Evolutionary conservation across 2,329 filamentous ascomycete genomes (phyloP).

Genomic region (Chrysoporthe deuterocubensis): DNA sequence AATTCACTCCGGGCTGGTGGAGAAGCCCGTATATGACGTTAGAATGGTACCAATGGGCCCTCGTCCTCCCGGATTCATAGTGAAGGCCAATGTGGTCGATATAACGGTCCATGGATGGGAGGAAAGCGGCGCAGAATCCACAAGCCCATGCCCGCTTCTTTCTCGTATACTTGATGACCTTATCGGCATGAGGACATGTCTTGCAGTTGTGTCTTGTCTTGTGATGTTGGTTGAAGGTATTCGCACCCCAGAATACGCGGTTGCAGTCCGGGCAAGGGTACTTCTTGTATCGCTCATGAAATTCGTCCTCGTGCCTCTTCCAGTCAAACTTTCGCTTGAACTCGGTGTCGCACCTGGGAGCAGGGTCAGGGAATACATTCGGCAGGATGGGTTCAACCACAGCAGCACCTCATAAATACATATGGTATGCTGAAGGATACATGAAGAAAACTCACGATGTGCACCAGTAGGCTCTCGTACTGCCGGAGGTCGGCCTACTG

Average conservation of each 20-base stretch:
- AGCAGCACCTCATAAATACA: no score
- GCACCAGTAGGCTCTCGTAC: slow-evolving; percentile 58
- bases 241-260: slow-evolving; percentile 69
- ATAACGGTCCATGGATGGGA: slow-evolving; percentile 67
- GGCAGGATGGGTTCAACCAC: not conserved
- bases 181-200: slow-evolving; percentile 67
- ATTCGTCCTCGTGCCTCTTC: slow-evolving; percentile 72
- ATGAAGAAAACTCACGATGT: slow-evolving; percentile 46
- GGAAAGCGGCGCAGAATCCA: slow-evolving; percentile 67
- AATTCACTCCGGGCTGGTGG: slow-evolving; percentile 66
- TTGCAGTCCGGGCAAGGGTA: slow-evolving; percentile 72
- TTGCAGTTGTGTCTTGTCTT: slow-evolving; percentile 66
- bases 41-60: slow-evolving; percentile 70
- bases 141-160: slow-evolving; percentile 71
- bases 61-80: slow-evolving; percentile 66
- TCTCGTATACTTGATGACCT: slow-evolving; percentile 62
- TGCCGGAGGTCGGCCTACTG: slow-evolving; percentile 38
- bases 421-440: not conserved
- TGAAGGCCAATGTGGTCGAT: slow-evolving; percentile 72
- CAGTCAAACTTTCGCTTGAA: slow-evolving; percentile 72
- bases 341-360: slow-evolving; percentile 59
- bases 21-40: slow-evolving; percentile 69
- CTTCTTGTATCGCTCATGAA: slow-evolving; percentile 70
- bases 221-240: slow-evolving; percentile 71
- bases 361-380: slow-evolving; percentile 41